Evolutionary conservation across 108 stramenopile species (phyloP).

Genomic region (Hondaea fermentalgiana): DNA sequence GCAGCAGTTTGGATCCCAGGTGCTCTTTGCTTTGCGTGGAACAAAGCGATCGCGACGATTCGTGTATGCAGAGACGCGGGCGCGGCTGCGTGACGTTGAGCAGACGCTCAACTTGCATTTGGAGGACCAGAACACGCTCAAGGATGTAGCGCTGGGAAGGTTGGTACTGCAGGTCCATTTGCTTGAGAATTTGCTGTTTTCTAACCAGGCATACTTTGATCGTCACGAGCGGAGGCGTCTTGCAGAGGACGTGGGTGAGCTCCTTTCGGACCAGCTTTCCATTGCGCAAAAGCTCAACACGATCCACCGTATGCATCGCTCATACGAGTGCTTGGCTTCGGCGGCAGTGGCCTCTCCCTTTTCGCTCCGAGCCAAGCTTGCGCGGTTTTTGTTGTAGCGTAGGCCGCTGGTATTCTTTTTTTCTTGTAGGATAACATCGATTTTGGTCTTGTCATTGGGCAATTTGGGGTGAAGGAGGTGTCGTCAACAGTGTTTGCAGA

Average conservation of each 20-base stretch:
- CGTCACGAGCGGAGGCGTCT: neutral
- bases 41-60: neutral
- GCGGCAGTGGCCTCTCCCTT: neutral
- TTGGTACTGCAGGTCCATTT: neutral
- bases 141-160: neutral
- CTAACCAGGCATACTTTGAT: slow-evolving; percentile 10
- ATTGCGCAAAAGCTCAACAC: slow-evolving; percentile 23
- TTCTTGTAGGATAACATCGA: no score
- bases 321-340: neutral
- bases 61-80: neutral
- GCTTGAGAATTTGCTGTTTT: neutral
- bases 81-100: slow-evolving; percentile 17
- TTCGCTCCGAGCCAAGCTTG: neutral
- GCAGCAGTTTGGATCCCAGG: neutral
- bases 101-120: slow-evolving; percentile 16
- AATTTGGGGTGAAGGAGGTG: no score
- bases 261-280: neutral
- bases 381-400: neutral
- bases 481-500: no score
- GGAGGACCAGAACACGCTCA: neutral
- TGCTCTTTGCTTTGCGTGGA: neutral
- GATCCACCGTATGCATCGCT: slow-evolving; percentile 23
- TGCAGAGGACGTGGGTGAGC: slow-evolving; percentile 24
- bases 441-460: no score
- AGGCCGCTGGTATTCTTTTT: no score